phyloP scores from a whole-genome alignment of 2,329 filamentous ascomycete species.

The Madurella fahalii region DNA sequence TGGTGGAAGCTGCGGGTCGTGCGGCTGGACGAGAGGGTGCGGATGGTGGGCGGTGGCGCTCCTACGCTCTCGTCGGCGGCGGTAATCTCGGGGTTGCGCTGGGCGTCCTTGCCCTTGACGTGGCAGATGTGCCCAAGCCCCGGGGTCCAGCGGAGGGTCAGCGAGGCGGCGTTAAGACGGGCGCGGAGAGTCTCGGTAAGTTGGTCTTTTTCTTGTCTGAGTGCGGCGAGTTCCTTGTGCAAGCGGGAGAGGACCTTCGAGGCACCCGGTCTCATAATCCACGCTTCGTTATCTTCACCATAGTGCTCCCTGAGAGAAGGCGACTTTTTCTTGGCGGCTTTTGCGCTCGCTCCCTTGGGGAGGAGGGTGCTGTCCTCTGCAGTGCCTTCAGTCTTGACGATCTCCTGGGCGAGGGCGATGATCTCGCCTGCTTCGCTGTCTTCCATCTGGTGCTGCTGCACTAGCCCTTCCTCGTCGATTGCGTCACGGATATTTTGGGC shows the following conservation, averaged over 20 bases:
- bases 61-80: neutral
- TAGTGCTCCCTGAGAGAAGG: constrained; percentile 54
- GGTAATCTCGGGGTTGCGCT: constrained; percentile 24
- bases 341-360: constrained; percentile 42
- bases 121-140: constrained; percentile 87
- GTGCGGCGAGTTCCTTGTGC: constrained; percentile 60
- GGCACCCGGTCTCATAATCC: constrained; percentile 65
- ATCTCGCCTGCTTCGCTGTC: constrained; percentile 68
- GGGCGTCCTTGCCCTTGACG: constrained; percentile 74
- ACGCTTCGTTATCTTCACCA: constrained; percentile 55
- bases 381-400: constrained; percentile 63
- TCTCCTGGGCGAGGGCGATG: constrained; percentile 67
- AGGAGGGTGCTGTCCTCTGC: constrained; percentile 52
- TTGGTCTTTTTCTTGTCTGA: constrained; percentile 56
- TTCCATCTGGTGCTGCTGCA: constrained; percentile 72
- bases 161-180: constrained; percentile 56
- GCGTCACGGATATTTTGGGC: constrained; percentile 68
- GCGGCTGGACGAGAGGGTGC: constrained; percentile 73
- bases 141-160: constrained; percentile 82
- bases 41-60: constrained; percentile 30
- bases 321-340: constrained; percentile 39
- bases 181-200: constrained; percentile 60
- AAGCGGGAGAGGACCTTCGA: constrained; percentile 62
- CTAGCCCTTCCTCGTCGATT: constrained; percentile 90
- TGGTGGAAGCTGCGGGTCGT: constrained; percentile 81